Percentiles rank a stretch among this genome's conserved stretches.
Conservation (phyloP, 352 stramenopile genomes). For the Thalassiosira exigua region DNA sequence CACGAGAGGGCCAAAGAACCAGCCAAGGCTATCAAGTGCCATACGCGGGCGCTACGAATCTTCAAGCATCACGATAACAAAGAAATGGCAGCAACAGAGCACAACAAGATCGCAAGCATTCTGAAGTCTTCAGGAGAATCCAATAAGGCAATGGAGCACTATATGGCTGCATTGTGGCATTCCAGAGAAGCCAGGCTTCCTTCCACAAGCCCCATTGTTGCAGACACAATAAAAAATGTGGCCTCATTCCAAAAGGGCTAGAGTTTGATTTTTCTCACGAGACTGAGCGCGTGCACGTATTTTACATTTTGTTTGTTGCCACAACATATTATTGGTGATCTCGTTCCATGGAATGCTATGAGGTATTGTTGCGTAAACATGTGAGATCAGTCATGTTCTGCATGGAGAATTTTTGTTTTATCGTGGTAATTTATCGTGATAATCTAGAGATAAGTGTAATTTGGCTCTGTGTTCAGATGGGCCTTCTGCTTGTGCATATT, state of each 20-base stretch:
- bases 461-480: too few species aligned
- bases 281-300: too few species aligned
- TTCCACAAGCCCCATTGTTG: conserved; percentile 52
- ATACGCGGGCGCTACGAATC: conserved; percentile 52
- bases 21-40: conserved; percentile 41
- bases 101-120: conserved; percentile 59
- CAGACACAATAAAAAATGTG: conserved; percentile 63
- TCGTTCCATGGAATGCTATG: too few species aligned
- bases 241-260: conserved; percentile 40
- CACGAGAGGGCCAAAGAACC: conserved; percentile 16
- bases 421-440: too few species aligned
- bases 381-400: too few species aligned
- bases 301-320: too few species aligned
- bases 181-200: conserved; percentile 48
- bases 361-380: too few species aligned
- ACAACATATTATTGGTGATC: too few species aligned
- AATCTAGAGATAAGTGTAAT: too few species aligned
- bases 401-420: too few species aligned
- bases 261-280: too few species aligned
- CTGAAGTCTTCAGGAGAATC: conserved; percentile 42
- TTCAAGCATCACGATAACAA: conserved; percentile 61
- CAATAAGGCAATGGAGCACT: conserved; percentile 58
- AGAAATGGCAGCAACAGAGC: conserved; percentile 48
- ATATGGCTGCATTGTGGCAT: conserved; percentile 57
- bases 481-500: too few species aligned